Conservation (phyloP, 225 moss, liverwort and hornwort species). For the Straminergon stramineum region DNA sequence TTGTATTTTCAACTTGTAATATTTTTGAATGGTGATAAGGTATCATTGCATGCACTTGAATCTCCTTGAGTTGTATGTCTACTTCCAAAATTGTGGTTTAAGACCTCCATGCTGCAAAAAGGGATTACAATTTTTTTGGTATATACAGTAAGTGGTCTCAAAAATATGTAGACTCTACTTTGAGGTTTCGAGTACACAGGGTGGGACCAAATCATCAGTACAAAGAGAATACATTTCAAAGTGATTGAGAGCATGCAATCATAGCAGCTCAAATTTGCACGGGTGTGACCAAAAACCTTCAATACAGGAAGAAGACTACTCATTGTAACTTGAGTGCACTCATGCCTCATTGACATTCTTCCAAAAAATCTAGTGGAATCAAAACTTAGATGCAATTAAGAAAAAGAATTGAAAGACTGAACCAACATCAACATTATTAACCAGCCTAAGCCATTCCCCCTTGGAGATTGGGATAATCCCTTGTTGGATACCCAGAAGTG, state of each 20-base stretch:
- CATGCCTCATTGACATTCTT: not conserved
- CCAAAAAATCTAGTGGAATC: not conserved
- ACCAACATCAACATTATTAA: not conserved
- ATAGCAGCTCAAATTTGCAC: not conserved
- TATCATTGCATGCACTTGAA: not conserved
- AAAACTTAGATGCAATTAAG: not conserved
- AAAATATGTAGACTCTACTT: not conserved
- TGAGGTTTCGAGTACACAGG: no score
- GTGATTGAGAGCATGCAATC: not conserved
- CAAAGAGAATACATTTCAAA: not conserved
- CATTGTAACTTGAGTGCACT: not conserved
- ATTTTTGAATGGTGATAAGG: not conserved
- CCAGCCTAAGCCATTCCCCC: not conserved
- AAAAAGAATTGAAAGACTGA: not conserved
- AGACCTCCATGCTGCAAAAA: not conserved
- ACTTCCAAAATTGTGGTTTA: not conserved
- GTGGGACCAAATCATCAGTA: not conserved
- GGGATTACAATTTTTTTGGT: no score
- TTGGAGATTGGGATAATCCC: not conserved
- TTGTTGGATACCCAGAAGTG: accelerated
- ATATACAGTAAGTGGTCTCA: not conserved
- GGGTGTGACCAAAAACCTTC: not conserved
- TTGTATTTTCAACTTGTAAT: not conserved
- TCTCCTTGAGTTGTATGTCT: not conserved
- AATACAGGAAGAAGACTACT: not conserved